Conservation (phyloP, 1,284 basidiomycete genomes). For the Boletus sp. region DNA sequence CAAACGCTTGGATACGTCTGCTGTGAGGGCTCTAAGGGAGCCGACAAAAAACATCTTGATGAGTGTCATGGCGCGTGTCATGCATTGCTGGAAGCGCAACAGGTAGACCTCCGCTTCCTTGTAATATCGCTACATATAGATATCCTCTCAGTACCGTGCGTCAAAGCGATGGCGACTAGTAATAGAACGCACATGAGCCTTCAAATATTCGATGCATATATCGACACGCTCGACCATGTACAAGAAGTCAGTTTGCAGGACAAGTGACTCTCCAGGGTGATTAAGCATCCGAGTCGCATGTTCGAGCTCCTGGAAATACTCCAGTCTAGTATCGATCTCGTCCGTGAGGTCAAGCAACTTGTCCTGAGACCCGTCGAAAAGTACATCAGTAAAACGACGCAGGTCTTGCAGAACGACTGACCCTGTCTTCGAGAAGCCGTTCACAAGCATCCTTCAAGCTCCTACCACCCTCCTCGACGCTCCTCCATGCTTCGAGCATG, state of each 20-base stretch:
- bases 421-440: slow-evolving; percentile 80
- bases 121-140: slow-evolving; percentile 67
- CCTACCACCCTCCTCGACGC: slow-evolving; percentile 84
- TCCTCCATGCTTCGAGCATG: slow-evolving; percentile 79
- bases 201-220: slow-evolving; percentile 86
- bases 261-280: slow-evolving; percentile 85
- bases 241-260: slow-evolving; percentile 83
- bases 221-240: slow-evolving; percentile 93
- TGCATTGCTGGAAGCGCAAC: slow-evolving; percentile 90
- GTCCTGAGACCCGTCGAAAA: slow-evolving; percentile 44
- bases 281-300: slow-evolving; percentile 87
- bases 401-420: slow-evolving; percentile 31
- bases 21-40: slow-evolving; percentile 67
- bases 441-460: slow-evolving; percentile 90
- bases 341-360: slow-evolving; percentile 74
- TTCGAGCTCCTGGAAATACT: slow-evolving; percentile 91
- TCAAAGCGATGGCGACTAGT: background rate
- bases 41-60: slow-evolving; percentile 93
- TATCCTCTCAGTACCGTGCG: slow-evolving; percentile 11
- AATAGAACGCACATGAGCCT: slow-evolving; percentile 63
- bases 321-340: slow-evolving; percentile 70
- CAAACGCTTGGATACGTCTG: slow-evolving; percentile 70
- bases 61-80: slow-evolving; percentile 92
- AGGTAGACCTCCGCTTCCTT: slow-evolving; percentile 88
- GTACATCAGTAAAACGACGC: slow-evolving; percentile 1